Evolutionary conservation across 2,329 filamentous ascomycete species (phyloP).

Genomic region (Exserohilum rostratum): DNA sequence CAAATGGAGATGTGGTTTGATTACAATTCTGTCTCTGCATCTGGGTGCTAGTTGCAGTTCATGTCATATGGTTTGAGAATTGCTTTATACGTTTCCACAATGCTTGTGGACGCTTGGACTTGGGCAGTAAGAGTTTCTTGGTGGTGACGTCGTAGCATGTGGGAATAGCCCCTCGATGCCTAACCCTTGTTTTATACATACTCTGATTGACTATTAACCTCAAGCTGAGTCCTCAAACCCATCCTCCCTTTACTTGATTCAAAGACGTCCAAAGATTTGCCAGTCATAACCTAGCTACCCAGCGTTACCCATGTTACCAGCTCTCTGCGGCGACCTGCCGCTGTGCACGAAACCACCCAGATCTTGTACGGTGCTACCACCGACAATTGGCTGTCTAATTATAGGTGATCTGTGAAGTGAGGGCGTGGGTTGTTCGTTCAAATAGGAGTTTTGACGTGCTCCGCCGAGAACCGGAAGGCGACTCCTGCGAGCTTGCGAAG

Average conservation of each 20-base stretch:
- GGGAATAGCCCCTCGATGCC: no score
- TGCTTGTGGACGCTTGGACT: no score
- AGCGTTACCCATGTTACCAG: conserved; percentile 11
- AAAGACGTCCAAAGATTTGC: not conserved
- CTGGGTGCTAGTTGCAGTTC: no score
- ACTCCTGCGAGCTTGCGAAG: conserved; percentile 35
- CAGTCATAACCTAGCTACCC: conserved; percentile 20
- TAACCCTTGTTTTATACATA: no score
- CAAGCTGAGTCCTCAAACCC: no score
- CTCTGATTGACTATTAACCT: no score
- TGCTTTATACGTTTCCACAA: no score
- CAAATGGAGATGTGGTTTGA: no score
- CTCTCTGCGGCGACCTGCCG: conserved; percentile 39
- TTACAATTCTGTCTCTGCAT: no score
- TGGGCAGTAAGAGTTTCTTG: no score
- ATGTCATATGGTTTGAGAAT: no score
- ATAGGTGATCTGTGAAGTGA: conserved; percentile 42
- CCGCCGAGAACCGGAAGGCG: conserved; percentile 38
- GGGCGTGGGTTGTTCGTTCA: conserved; percentile 22
- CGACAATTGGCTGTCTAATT: conserved; percentile 41
- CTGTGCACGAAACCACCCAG: conserved; percentile 39
- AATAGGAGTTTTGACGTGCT: conserved; percentile 30
- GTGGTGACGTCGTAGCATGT: no score
- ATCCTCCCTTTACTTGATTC: not conserved
- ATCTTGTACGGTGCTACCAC: conserved; percentile 17